Evolutionary conservation across 371 early-diverging fungal species (phyloP), one percentile per base, ranked within the genome.

Genomic region (Dinochytrium kinnereticum): DNA sequence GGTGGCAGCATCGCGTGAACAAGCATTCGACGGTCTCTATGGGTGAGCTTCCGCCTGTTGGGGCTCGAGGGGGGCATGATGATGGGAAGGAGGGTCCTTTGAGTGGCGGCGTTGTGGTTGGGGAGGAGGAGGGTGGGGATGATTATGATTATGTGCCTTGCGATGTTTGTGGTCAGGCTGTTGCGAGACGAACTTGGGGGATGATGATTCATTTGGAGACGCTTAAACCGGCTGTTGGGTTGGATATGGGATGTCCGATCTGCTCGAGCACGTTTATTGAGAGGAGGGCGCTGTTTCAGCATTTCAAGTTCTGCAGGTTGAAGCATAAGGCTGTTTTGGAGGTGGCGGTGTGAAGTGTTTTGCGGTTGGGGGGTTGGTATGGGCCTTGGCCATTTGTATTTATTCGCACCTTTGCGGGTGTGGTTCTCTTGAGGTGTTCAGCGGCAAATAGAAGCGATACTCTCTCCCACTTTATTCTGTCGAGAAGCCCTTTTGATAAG

Each of bases 201-300:
- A 79, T 80, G 79, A 66, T 50, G 57, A 51, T 86, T 38, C 87
- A 86, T 70, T 74, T 86, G 64, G 87, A 86, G 73, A 81, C 77
- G 13, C 59, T 86, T 57, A 86, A 86, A 68, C 87, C 87, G 2
- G 78, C 80, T 26, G 74, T 86, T 24, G 87, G 87, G 26, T 53
- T 86, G 59, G 80, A 77, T 61, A 84, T 85, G 84, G 30, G 65
- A 17, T 85, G 85, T 69, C 87, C 85, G 0, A 49, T 76, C 30
- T 68, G 74, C 37, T 38, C 69, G 19, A 68, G 44, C 24, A 71
- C 57, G 24, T 86, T 86, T 64, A 81, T 81, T 61, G 87, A 86
- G 72, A 59, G 75, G 70, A 30, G 87, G 26, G 87, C 87, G 5
- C 69, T 86, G 69, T 80, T 76, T 64, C 85, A 86, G 76, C 87